A percentile compares a stretch with the other conserved stretches of the same genome.
Conservation (phyloP, 208 protist genomes). For the Strigomonas culicis region DNA sequence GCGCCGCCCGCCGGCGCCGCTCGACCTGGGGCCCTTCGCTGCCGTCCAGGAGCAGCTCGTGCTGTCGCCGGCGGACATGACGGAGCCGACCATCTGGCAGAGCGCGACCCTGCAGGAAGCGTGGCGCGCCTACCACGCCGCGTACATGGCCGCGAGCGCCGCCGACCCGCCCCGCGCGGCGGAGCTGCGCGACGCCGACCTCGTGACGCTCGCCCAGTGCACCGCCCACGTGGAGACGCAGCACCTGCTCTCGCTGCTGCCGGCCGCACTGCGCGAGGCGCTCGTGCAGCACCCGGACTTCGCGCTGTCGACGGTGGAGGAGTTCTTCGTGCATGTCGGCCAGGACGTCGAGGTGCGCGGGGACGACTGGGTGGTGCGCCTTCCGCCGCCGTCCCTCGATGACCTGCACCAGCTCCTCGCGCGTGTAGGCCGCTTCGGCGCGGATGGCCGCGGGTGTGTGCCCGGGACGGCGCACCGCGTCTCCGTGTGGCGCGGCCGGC, state of each 20-base stretch:
- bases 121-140: conserved; percentile 45
- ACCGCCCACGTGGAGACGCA: conserved; percentile 61
- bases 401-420: conserved; percentile 54
- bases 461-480: conserved; percentile 68
- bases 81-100: conserved; percentile 46
- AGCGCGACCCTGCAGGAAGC: conserved; percentile 44
- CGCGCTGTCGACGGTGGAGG: conserved; percentile 46
- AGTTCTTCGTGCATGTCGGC: conserved; percentile 73
- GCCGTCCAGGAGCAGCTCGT: too few relatives aligned
- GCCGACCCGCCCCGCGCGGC: conserved; percentile 25
- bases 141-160: conserved; percentile 9
- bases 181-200: conserved; percentile 47
- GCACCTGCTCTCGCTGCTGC: conserved; percentile 59
- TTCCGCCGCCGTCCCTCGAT: conserved; percentile 41
- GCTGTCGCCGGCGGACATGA: conserved; percentile 12
- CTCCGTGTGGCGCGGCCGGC: conserved; percentile 66
- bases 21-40: too few relatives aligned
- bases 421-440: conserved; percentile 58
- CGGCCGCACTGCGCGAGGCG: conserved; percentile 35
- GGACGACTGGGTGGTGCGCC: conserved; percentile 40
- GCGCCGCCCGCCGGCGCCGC: too few relatives aligned
- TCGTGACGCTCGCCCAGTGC: conserved; percentile 48
- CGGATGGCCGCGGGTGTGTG: conserved; percentile 76
- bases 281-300: conserved; percentile 43
- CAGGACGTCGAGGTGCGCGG: conserved; percentile 79